Conservation (phyloP, 176 grass and related monocot species). For the Rhipidocladum racemiflorum region DNA sequence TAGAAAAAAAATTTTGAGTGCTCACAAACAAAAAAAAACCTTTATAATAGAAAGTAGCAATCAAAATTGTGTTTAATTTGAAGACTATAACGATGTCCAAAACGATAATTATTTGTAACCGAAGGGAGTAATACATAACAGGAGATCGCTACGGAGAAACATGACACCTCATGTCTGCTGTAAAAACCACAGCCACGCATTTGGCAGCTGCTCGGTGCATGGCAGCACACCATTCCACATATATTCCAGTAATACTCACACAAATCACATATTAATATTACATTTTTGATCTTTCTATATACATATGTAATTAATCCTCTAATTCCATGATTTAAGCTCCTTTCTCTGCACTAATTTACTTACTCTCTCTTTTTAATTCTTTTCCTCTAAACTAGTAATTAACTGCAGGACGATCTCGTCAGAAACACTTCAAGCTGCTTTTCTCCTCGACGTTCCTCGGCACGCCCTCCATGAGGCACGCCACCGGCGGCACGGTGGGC, state of each 20-base stretch:
- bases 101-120: too few relatives aligned
- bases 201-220: background rate
- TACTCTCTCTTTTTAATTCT: background rate
- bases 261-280: constrained; percentile 21
- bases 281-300: constrained; percentile 31
- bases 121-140: too few relatives aligned
- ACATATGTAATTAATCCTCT: constrained; percentile 29
- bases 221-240: background rate
- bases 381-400: background rate
- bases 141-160: too few relatives aligned
- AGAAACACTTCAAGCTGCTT: constrained; percentile 53
- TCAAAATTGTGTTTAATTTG: too few relatives aligned
- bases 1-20: too few relatives aligned
- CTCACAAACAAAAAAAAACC: too few relatives aligned
- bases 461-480: constrained; percentile 56
- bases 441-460: constrained; percentile 33
- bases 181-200: background rate
- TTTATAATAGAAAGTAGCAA: too few relatives aligned
- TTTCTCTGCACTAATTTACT: constrained; percentile 24
- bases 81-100: too few relatives aligned
- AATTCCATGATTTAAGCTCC: background rate
- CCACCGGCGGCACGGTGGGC: constrained; percentile 65
- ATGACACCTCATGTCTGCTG: too few relatives aligned
- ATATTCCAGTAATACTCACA: constrained; percentile 11
- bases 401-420: background rate